A percentile compares a stretch with the other conserved stretches of the same genome.
Evolutionary conservation across 208 protist genomes (phyloP).

Genomic region (Naegleria fowleri): DNA sequence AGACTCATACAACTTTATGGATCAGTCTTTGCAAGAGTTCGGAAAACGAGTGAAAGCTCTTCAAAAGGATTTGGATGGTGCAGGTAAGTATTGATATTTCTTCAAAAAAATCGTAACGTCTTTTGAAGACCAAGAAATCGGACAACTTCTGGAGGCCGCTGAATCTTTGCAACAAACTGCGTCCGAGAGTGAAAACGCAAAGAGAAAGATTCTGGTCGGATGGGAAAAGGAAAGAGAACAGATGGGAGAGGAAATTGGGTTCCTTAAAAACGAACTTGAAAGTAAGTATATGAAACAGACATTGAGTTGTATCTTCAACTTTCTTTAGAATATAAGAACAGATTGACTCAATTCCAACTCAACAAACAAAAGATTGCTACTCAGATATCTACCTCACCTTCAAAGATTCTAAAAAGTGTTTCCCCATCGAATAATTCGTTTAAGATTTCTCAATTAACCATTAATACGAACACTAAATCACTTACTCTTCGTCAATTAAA

Average conservation of each 20-base stretch:
- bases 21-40: not conserved
- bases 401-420: constrained; percentile 2
- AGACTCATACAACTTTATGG: not conserved
- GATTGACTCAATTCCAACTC: constrained; percentile 40
- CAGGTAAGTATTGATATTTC: constrained; percentile 3
- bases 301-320: not conserved
- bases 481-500: constrained; percentile 66
- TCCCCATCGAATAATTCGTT: not conserved
- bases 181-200: not conserved
- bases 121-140: not conserved
- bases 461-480: constrained; percentile 45
- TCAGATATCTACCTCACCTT: constrained; percentile 24
- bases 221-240: constrained; percentile 36
- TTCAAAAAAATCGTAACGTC: too few relatives aligned
- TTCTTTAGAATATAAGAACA: constrained; percentile 35
- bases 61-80: constrained; percentile 3
- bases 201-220: not conserved
- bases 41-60: not conserved
- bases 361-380: constrained; percentile 18
- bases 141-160: constrained; percentile 28
- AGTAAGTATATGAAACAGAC: not conserved
- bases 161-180: constrained; percentile 22
- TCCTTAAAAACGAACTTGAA: constrained; percentile 51
- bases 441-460: not conserved
- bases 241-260: constrained; percentile 44